These are phyloP conservation scores for Juncus inflexus DNA, from an alignment of 176 grass and related monocot genomes.

Conservation along the genomic window DNA sequence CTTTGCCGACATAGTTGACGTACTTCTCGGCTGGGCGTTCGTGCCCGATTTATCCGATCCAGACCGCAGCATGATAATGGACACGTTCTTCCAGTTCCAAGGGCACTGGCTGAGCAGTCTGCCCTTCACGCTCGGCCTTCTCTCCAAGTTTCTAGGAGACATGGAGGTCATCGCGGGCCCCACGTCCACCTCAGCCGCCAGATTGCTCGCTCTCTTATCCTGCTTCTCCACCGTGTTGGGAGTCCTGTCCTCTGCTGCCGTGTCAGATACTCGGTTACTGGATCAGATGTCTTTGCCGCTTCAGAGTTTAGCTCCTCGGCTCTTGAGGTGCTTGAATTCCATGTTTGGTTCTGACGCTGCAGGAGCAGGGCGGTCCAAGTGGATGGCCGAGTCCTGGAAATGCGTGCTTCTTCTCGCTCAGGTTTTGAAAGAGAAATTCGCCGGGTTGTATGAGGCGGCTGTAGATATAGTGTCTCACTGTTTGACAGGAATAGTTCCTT, in stretches of 20 bases:
- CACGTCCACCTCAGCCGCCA: constrained; percentile 44
- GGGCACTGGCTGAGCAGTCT: constrained; percentile 83
- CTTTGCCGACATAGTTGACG: constrained; percentile 80
- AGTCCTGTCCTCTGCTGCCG: constrained; percentile 68
- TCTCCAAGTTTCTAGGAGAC: constrained; percentile 90
- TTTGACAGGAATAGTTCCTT: constrained; percentile 44
- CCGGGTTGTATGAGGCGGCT: constrained; percentile 65
- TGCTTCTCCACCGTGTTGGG: constrained; percentile 89
- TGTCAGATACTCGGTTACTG: constrained; percentile 46
- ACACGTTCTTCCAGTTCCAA: constrained; percentile 86
- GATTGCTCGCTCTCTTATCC: constrained; percentile 63
- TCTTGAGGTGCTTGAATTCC: constrained; percentile 58
- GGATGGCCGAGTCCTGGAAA: constrained; percentile 68
- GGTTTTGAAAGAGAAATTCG: constrained; percentile 73
- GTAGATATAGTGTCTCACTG: constrained; percentile 64
- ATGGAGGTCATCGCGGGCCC: constrained; percentile 73
- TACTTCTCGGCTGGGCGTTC: constrained; percentile 88
- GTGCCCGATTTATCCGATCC: constrained; percentile 67
- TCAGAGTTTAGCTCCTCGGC: constrained; percentile 61
- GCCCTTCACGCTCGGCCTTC: constrained; percentile 71
- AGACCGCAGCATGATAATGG: constrained; percentile 69
- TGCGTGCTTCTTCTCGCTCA: constrained; percentile 78
- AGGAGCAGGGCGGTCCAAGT: constrained; percentile 70
- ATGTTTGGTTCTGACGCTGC: constrained; percentile 49
- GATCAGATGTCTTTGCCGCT: constrained; percentile 61